Percentiles rank a stretch among this genome's conserved stretches.
Conservation (phyloP, 352 stramenopile species). For the Globisporangium camurandrum region DNA sequence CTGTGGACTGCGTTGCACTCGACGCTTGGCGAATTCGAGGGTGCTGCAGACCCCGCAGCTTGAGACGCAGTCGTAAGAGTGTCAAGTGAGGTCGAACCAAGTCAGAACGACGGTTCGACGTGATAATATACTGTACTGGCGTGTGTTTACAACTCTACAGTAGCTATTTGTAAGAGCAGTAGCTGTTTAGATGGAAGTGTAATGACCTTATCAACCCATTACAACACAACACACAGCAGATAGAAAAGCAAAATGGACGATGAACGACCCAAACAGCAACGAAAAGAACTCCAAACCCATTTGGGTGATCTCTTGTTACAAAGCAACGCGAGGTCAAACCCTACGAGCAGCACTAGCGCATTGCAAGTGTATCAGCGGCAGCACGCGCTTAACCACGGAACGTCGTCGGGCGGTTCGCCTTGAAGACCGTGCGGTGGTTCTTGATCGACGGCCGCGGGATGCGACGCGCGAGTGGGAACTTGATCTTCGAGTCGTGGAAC, state of each 20-base stretch:
- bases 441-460: conserved; percentile 91
- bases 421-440: conserved; percentile 95
- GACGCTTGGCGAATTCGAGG: not conserved
- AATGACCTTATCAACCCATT: too few relatives aligned
- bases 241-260: too few relatives aligned
- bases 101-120: too few relatives aligned
- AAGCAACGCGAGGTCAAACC: not conserved
- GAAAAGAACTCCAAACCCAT: conserved; percentile 8
- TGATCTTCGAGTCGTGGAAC: conserved; percentile 96
- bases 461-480: conserved; percentile 98
- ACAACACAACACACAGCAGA: not conserved
- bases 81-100: too few relatives aligned
- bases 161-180: too few relatives aligned
- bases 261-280: too few relatives aligned
- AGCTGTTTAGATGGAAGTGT: too few relatives aligned
- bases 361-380: not conserved
- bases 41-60: too few relatives aligned
- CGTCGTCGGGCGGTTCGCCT: conserved; percentile 94
- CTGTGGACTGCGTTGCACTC: not conserved
- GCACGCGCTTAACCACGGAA: conserved; percentile 93
- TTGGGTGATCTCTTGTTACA: conserved; percentile 6
- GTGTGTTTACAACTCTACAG: too few relatives aligned
- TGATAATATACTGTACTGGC: too few relatives aligned
- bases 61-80: too few relatives aligned
- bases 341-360: not conserved